These are phyloP conservation scores for Boletus barrowsii DNA, from an alignment of 768 basidiomycete genomes.

Conservation along the genomic window DNA sequence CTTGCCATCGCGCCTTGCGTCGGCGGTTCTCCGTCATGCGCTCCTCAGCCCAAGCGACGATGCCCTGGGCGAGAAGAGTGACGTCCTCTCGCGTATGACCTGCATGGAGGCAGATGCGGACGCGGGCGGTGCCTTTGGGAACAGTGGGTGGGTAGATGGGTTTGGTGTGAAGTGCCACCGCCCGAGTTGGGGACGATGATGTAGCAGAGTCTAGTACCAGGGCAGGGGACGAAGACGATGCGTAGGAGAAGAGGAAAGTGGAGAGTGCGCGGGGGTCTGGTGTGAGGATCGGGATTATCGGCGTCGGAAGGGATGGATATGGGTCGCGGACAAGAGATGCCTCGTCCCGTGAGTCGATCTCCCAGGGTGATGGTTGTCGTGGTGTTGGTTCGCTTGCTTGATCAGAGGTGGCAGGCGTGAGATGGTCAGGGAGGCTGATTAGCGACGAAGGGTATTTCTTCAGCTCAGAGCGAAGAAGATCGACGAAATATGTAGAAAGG, in stretches of 20 bases:
- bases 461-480: constrained; percentile 31
- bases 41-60: constrained; percentile 38
- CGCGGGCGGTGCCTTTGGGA: constrained; percentile 78
- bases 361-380: constrained; percentile 4
- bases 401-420: neutral
- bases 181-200: constrained; percentile 2
- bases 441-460: constrained; percentile 25
- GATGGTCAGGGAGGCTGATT: constrained; percentile 26
- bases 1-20: constrained; percentile 6
- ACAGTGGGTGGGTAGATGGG: constrained; percentile 89
- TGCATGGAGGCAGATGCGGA: constrained; percentile 86
- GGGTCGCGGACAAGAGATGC: no score
- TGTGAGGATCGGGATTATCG: constrained; percentile 85
- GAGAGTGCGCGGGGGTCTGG: constrained; percentile 74
- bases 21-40: constrained; percentile 8
- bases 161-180: constrained; percentile 57
- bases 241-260: constrained; percentile 44
- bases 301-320: constrained; percentile 41
- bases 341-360: neutral
- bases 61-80: constrained; percentile 48
- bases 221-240: neutral
- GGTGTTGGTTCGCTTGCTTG: neutral
- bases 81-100: constrained; percentile 67
- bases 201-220: neutral
- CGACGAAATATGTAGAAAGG: constrained; percentile 31